phyloP scores from a whole-genome alignment of 2,329 filamentous ascomycete genomes.

The Rasamsonia emersonii region DNA sequence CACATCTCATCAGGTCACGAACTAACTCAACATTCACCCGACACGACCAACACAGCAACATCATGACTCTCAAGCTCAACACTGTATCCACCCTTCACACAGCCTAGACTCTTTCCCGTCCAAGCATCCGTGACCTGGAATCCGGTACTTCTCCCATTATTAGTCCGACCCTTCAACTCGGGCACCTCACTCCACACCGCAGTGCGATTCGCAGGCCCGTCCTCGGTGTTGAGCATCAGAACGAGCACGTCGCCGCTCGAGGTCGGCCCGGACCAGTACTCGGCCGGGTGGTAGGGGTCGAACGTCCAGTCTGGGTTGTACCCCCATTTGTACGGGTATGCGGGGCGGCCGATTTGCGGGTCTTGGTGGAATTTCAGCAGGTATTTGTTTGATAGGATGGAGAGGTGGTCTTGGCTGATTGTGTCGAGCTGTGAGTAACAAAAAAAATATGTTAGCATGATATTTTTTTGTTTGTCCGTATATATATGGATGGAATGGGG shows the following conservation, averaged over 20 bases:
- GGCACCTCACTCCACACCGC: conserved; percentile 24
- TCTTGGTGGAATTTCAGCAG: conserved; percentile 42
- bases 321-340: conserved; percentile 34
- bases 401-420: conserved; percentile 28
- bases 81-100: conserved; percentile 17
- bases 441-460: background rate
- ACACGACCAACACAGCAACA: conserved; percentile 21
- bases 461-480: background rate
- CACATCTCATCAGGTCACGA: too few species aligned
- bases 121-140: conserved; percentile 21
- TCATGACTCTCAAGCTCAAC: conserved; percentile 20
- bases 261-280: conserved; percentile 28
- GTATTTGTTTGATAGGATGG: conserved; percentile 36
- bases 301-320: conserved; percentile 28
- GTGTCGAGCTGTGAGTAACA: conserved; percentile 21
- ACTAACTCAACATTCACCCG: conserved; percentile 7
- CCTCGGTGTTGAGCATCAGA: conserved; percentile 24
- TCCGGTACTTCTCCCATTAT: conserved; percentile 4
- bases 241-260: conserved; percentile 21
- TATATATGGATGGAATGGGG: background rate
- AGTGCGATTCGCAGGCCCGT: conserved; percentile 13
- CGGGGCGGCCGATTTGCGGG: conserved; percentile 31
- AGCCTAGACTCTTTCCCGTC: conserved; percentile 22
- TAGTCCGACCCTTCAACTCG: conserved; percentile 12
- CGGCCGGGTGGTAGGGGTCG: conserved; percentile 23